phyloP scores from a whole-genome alignment of 371 early-diverging fungal species.

The Apophysomyces trapeziformis region DNA sequence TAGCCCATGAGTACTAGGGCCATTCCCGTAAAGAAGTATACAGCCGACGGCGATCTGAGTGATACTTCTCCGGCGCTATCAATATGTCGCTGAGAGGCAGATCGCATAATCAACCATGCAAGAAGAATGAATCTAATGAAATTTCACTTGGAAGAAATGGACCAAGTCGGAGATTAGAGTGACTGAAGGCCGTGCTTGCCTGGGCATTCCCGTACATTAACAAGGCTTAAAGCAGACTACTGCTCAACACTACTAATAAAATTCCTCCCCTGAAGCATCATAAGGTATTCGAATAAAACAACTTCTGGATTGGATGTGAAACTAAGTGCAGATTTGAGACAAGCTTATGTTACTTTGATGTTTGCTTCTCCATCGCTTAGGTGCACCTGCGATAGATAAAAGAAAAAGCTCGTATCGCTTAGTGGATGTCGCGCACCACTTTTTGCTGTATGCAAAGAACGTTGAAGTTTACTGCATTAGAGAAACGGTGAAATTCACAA shows the following conservation, averaged over 20 bases:
- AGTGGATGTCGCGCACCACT: no score
- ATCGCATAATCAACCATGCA: slow-evolving; percentile 5
- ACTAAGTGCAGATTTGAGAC: no score
- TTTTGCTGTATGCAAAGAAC: no score
- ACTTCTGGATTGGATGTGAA: no score
- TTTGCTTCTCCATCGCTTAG: neutral
- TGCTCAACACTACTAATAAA: neutral
- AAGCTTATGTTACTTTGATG: no score
- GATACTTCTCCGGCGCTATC: neutral
- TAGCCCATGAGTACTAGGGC: slow-evolving; percentile 61
- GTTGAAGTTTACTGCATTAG: no score
- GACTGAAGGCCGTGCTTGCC: no score
- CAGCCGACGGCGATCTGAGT: slow-evolving; percentile 10
- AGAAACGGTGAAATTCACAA: no score
- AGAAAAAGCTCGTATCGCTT: neutral
- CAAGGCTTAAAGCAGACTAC: neutral
- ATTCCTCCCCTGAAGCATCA: neutral
- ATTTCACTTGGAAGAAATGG: neutral
- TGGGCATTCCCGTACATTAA: neutral
- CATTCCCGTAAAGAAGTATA: slow-evolving; percentile 55
- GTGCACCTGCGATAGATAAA: neutral
- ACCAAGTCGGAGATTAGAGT: no score
- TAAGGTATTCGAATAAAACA: no score
- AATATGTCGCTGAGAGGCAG: neutral
- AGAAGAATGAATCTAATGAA: neutral